Evolutionary conservation across 2,329 filamentous ascomycete genomes (phyloP).

Genomic region (Orbilia javanica): DNA sequence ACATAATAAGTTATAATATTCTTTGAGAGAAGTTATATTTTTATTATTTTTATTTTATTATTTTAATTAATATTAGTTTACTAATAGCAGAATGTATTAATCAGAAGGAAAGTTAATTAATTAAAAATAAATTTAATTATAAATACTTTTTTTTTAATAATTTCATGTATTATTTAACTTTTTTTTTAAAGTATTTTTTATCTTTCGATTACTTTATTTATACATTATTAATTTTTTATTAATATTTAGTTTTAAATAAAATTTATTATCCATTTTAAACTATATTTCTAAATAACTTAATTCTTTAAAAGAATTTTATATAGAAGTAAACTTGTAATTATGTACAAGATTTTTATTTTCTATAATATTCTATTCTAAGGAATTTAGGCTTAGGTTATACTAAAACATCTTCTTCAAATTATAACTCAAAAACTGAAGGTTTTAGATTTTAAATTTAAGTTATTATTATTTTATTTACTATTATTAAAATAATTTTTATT

Average conservation of each 20-base stretch:
- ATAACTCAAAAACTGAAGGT: neutral
- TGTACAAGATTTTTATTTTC: neutral
- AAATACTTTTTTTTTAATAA: constrained; percentile 66
- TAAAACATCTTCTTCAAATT: constrained; percentile 4
- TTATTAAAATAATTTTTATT: constrained; percentile 66
- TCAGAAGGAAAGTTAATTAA: constrained; percentile 63
- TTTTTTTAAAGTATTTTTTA: constrained; percentile 67
- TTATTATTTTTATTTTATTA: constrained; percentile 64
- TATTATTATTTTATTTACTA: constrained; percentile 66
- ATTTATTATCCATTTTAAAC: constrained; percentile 11
- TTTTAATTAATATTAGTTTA: constrained; percentile 65
- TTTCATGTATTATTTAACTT: constrained; percentile 66
- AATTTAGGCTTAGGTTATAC: neutral
- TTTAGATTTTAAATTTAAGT: constrained; percentile 60
- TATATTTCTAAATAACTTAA: neutral
- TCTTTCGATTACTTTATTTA: constrained; percentile 62
- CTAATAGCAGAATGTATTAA: constrained; percentile 63
- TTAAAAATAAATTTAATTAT: constrained; percentile 64
- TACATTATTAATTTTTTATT: neutral
- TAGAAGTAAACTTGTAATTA: neutral
- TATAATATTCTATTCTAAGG: neutral
- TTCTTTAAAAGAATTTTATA: neutral
- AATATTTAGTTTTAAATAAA: constrained; percentile 15
- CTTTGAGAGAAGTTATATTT: constrained; percentile 64
- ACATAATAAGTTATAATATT: constrained; percentile 64